phyloP scores from a whole-genome alignment of 164 flowering plant genomes.

The Protea cynaroides region DNA sequence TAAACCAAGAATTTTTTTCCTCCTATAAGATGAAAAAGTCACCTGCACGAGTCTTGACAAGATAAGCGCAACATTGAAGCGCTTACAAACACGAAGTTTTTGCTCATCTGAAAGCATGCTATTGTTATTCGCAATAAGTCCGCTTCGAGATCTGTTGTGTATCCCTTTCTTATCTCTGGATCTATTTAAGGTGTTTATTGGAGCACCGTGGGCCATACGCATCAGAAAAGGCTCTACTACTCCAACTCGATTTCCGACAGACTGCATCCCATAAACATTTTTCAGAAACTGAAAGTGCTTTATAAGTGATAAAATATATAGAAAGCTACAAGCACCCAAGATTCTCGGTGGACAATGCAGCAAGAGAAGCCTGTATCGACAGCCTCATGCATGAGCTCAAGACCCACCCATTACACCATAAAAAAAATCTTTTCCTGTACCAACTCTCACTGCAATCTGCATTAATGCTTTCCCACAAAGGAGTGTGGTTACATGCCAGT shows the following conservation, averaged over 20 bases:
- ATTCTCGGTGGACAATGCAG: too few species aligned
- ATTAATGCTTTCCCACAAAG: too few species aligned
- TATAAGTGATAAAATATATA: conserved; percentile 3
- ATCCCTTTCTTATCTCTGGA: conserved; percentile 39
- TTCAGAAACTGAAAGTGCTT: not conserved
- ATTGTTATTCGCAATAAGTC: conserved; percentile 20
- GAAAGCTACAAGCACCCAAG: not conserved
- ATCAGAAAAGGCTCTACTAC: conserved; percentile 86
- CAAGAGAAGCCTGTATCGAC: too few species aligned
- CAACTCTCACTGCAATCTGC: too few species aligned
- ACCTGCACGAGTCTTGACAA: conserved; percentile 95
- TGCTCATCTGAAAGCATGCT: conserved; percentile 60
- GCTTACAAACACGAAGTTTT: conserved; percentile 69
- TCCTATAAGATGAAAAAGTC: conserved; percentile 4
- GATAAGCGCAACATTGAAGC: conserved; percentile 94
- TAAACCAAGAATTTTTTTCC: not conserved
- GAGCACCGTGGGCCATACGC: conserved; percentile 99
- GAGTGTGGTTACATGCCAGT: too few species aligned
- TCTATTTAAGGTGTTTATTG: conserved; percentile 34
- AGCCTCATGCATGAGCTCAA: too few species aligned
- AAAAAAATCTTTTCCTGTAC: too few species aligned
- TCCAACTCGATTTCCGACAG: conserved; percentile 94
- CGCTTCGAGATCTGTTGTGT: conserved; percentile 26
- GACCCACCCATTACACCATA: too few species aligned
- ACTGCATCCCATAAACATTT: conserved; percentile 39